Conservation (phyloP, 2,329 filamentous ascomycete species). For the Rugonectria rugulosa region DNA sequence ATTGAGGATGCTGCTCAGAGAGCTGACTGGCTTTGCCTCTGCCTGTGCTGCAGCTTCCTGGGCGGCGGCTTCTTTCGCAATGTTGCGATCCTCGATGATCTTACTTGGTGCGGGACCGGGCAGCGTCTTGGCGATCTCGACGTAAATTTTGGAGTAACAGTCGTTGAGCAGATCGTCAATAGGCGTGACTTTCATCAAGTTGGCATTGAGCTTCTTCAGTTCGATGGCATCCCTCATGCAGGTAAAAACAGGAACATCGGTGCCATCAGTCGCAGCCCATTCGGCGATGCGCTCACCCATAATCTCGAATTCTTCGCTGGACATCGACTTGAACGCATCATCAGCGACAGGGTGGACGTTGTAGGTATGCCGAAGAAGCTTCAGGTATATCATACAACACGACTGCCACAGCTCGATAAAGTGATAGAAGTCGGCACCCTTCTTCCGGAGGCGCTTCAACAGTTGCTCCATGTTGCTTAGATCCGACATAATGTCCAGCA, state of each 20-base stretch:
- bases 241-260: slow-evolving; percentile 53
- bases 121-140: slow-evolving; percentile 68
- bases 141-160: slow-evolving; percentile 81
- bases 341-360: slow-evolving; percentile 56
- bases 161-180: slow-evolving; percentile 97
- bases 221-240: slow-evolving; percentile 67
- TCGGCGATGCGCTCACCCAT: slow-evolving; percentile 61
- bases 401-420: slow-evolving; percentile 67
- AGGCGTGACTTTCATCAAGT: slow-evolving; percentile 81
- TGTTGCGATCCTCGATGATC: slow-evolving; percentile 55
- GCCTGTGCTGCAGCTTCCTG: slow-evolving; percentile 45
- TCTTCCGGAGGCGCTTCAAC: slow-evolving; percentile 80
- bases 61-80: slow-evolving; percentile 51
- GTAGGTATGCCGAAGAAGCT: slow-evolving; percentile 59
- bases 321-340: slow-evolving; percentile 63
- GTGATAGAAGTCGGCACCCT: slow-evolving; percentile 76
- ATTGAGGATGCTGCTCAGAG: slow-evolving; percentile 53
- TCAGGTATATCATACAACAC: slow-evolving; percentile 62
- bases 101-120: slow-evolving; percentile 57
- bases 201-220: slow-evolving; percentile 78
- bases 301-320: slow-evolving; percentile 65
- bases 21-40: slow-evolving; percentile 44
- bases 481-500: slow-evolving; percentile 79
- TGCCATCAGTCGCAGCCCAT: slow-evolving; percentile 56
- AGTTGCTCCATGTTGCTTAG: slow-evolving; percentile 79